Evolutionary conservation across 1,139 yeast species (phyloP), one percentile per base, ranked within the genome.

Genomic region (Suhomyces atakaporum): DNA sequence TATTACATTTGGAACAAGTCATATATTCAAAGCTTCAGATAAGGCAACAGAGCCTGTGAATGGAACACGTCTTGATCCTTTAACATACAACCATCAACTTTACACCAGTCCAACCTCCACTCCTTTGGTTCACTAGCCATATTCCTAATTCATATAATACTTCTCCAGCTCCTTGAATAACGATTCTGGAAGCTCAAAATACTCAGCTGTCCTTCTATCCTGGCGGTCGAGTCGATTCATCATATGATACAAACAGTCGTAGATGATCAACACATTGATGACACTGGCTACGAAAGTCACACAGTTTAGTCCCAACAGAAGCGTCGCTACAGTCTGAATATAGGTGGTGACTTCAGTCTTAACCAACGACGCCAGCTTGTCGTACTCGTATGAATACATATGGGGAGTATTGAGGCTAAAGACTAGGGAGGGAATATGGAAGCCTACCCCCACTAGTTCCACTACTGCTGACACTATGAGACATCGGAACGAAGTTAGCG

Each of bases 341-440:
- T 56, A 60, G 0, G 44, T 31, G 1, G 72, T 63, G 6, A 67
- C 61, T 25, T 66, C 58, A 2, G 53, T 52, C 33, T 48, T 45
- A 1, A 38, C 42, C 2, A 48, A 35, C 2, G 30, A 30, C 1
- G 42, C 43, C 15, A 36, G 27, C 2, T 42, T 41, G 29, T 57
- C 51, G 31, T 52, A 54, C 21, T 58, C 63, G 33, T 50, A 47
- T 50, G 57, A 59, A 36, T 40, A 53, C 70, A 66, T 63, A 6
- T 33, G 33, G 1, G 50, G 49, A 2, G 49, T 50, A 20, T 47
- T 50, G 4, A 63, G 42, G 25, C 58, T 52, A 12, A 40, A 24
- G 7, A 60, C 44, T 2, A 51, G 50, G 1, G 65, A 42, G 3
- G 46, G 42, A 7, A 60, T 31, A 18, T 52, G 42, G 2, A 65